These are phyloP conservation scores for Penicillium fuscoglaucum DNA, from an alignment of 2,329 filamentous ascomycete genomes.

Conservation along the genomic window DNA sequence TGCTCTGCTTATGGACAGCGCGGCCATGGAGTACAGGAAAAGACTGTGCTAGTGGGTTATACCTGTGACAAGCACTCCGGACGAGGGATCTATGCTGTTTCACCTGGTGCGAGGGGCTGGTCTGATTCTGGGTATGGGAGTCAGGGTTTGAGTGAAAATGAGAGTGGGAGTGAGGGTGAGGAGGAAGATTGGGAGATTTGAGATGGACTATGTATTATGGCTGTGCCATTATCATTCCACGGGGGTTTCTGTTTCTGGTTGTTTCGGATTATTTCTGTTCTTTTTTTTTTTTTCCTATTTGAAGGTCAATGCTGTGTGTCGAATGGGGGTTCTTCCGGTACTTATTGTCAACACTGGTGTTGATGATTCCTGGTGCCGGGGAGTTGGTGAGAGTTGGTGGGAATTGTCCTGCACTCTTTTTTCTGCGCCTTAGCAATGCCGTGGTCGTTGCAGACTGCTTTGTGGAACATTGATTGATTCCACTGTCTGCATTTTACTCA, in stretches of 20 bases:
- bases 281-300: neutral
- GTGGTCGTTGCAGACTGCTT: neutral
- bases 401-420: neutral
- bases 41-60: constrained; percentile 80
- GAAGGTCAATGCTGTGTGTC: neutral
- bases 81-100: constrained; percentile 6
- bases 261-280: neutral
- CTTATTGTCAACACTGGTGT: constrained; percentile 1
- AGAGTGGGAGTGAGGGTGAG: constrained; percentile 4
- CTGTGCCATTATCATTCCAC: neutral
- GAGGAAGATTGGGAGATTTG: neutral
- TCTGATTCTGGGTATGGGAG: constrained; percentile 29
- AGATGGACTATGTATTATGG: neutral
- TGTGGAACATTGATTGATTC: neutral
- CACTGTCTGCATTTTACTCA: neutral
- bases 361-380: neutral
- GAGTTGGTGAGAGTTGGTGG: neutral
- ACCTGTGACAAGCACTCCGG: constrained; percentile 62
- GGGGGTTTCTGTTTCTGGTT: neutral
- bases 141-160: constrained; percentile 17
- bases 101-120: constrained; percentile 16
- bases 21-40: constrained; percentile 70
- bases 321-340: neutral
- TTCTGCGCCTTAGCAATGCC: neutral
- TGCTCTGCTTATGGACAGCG: constrained; percentile 73